A percentile compares a stretch with the other conserved stretches of the same genome.
phyloP scores from a whole-genome alignment of 441 rosid species.

The Arabidopsis hybrid region DNA sequence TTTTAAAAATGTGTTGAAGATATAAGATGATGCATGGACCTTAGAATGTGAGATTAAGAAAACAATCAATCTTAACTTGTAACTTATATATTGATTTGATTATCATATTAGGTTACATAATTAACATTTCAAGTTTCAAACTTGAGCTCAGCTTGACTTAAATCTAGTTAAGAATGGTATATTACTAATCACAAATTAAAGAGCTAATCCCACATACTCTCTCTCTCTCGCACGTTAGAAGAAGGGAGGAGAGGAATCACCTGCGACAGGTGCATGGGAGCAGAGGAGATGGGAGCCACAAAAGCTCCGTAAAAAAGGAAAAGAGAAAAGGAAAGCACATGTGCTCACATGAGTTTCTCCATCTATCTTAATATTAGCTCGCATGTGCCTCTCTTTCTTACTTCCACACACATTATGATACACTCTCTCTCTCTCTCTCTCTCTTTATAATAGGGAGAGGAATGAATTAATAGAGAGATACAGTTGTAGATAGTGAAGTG shows the following conservation, averaged over 20 bases:
- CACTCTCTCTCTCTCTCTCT: slow-evolving; percentile 4
- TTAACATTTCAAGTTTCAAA: background rate
- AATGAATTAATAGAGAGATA: slow-evolving; percentile 13
- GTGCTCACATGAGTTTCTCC: slow-evolving; percentile 70
- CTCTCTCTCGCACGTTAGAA: background rate
- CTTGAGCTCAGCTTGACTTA: too few relatives aligned
- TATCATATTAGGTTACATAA: slow-evolving; percentile 1
- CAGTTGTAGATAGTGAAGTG: slow-evolving; percentile 33
- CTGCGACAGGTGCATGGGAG: slow-evolving; percentile 43
- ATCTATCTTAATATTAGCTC: slow-evolving; percentile 47
- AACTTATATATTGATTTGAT: background rate
- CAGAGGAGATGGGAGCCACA: slow-evolving; percentile 3
- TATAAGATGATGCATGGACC: background rate
- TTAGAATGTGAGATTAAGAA: background rate
- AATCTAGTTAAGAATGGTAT: too few relatives aligned
- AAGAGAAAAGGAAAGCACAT: slow-evolving; percentile 56
- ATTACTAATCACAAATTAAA: too few relatives aligned
- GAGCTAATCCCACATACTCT: too few relatives aligned
- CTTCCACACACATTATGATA: background rate
- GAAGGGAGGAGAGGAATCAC: slow-evolving; percentile 19
- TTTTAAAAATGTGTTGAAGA: background rate
- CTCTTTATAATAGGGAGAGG: background rate
- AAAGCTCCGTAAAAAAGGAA: slow-evolving; percentile 42
- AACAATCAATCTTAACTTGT: background rate
- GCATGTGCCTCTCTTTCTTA: slow-evolving; percentile 52